Conservation (phyloP, 352 stramenopile species). For the Phytophthora ohioensis region DNA sequence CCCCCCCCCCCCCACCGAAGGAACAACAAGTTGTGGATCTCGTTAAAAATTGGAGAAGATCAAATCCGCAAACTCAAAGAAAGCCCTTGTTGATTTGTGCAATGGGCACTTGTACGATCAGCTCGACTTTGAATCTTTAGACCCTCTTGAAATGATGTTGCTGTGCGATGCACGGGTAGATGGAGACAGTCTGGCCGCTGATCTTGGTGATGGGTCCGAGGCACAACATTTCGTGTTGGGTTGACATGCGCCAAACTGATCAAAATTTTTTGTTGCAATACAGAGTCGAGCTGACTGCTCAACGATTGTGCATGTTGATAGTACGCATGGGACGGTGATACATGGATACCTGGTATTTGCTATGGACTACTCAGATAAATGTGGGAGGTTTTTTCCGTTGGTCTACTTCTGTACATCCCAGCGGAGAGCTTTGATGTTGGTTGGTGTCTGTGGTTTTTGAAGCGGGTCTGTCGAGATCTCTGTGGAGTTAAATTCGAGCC, state of each 20-base stretch:
- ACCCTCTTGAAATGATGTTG: background rate
- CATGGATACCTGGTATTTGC: background rate
- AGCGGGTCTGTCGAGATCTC: background rate
- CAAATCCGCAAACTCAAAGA: background rate
- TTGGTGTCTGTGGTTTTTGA: background rate
- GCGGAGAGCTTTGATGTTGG: background rate
- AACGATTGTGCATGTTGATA: background rate
- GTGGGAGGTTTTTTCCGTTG: background rate
- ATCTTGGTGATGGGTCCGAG: background rate
- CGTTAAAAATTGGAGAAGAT: background rate
- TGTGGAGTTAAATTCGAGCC: background rate
- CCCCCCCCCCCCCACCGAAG: too few species aligned
- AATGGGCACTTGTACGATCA: background rate
- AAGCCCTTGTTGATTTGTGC: background rate
- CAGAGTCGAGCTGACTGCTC: background rate
- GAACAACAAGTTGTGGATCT: background rate
- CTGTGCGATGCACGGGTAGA: background rate
- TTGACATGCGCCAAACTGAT: background rate
- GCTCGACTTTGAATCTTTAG: background rate
- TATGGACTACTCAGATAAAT: background rate
- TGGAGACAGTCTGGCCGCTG: background rate
- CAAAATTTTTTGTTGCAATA: background rate
- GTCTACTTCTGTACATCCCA: background rate
- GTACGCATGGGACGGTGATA: background rate
- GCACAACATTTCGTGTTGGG: background rate